Base-by-base conservation (phyloP, 768 basidiomycete species). In the Podaxis pistillaris region DNA sequence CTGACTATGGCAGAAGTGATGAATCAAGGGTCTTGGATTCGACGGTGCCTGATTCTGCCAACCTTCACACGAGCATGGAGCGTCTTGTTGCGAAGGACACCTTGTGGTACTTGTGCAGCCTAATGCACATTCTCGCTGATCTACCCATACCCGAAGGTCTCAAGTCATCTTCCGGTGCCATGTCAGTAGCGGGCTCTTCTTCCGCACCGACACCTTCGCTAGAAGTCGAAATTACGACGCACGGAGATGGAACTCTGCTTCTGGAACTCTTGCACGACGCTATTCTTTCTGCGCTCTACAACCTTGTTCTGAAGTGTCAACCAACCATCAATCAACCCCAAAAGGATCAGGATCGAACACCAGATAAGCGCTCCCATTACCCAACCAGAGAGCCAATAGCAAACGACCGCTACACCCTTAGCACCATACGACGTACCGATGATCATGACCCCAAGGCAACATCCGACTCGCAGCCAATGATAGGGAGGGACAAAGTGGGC, bases 31-130 rank as follows among this genome's bases (percentile, higher is more conserved):
- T 24, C 30, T 22, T 47, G 30, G 41, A 17, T 40, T 38, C 37
- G 1, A 41, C 24, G 47, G 58, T 60, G 54, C 58, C 58, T 30
- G 44, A 15, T 49, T 37, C 52, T 38, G 28, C 50, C 46, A 26
- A 50, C 41, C 22, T 41, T 38, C 62, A 58, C 38, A 66, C 65
- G 49, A 75, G 81, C 58, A 70, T 81, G 61, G 69, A 67, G 64
- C 73, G 71, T 47, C 75, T 85, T 33, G 79, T 76, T 22, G 73
- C 71, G 49, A 83, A 83, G 64, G 84, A 86, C 64, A 65, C 81
- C 26, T 53, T 81, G 11, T 86, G 83, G 83, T 85, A 82, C 71
- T 72, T 84, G 33, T 85, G 83, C 67, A 74, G 73, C 41, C 64
- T 78, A 51, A 69, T 84, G 33, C 80, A 81, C 62, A 63, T 73